These are phyloP conservation scores for Candida fluviatilis DNA, from an alignment of 805 yeast genomes.

Conservation along the genomic window DNA sequence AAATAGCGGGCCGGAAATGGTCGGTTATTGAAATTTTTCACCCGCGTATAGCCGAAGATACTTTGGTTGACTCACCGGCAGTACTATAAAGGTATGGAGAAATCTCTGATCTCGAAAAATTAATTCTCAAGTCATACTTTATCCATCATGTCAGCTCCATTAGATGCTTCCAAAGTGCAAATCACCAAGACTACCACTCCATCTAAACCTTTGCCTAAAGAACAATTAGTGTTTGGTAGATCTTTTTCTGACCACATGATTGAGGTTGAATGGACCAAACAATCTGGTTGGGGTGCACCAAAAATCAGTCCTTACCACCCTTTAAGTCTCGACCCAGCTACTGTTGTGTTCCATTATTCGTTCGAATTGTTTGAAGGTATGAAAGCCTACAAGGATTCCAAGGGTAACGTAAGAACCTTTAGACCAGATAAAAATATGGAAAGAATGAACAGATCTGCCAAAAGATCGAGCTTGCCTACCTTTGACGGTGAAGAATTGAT, in stretches of 20 bases:
- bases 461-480: slow-evolving; percentile 82
- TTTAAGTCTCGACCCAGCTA: slow-evolving; percentile 76
- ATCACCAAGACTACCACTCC: slow-evolving; percentile 36
- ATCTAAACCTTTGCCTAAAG: slow-evolving; percentile 32
- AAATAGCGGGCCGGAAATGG: no score
- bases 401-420: slow-evolving; percentile 73
- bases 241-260: slow-evolving; percentile 86
- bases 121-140: not conserved
- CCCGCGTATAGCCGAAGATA: not conserved
- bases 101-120: not conserved
- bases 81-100: not conserved
- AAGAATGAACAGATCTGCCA: slow-evolving; percentile 86
- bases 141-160: slow-evolving; percentile 16
- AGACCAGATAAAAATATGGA: slow-evolving; percentile 90
- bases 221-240: slow-evolving; percentile 40
- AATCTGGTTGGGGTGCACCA: slow-evolving; percentile 86
- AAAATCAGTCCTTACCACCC: slow-evolving; percentile 81
- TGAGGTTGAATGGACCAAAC: slow-evolving; percentile 74
- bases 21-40: no score
- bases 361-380: slow-evolving; percentile 95
- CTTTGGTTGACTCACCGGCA: not conserved
- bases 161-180: slow-evolving; percentile 36
- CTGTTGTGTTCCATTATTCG: slow-evolving; percentile 90
- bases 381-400: slow-evolving; percentile 73
- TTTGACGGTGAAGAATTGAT: slow-evolving; percentile 77